phyloP scores from a whole-genome alignment of 169 alveolate genomes.

The Theileria luwenshuni region DNA sequence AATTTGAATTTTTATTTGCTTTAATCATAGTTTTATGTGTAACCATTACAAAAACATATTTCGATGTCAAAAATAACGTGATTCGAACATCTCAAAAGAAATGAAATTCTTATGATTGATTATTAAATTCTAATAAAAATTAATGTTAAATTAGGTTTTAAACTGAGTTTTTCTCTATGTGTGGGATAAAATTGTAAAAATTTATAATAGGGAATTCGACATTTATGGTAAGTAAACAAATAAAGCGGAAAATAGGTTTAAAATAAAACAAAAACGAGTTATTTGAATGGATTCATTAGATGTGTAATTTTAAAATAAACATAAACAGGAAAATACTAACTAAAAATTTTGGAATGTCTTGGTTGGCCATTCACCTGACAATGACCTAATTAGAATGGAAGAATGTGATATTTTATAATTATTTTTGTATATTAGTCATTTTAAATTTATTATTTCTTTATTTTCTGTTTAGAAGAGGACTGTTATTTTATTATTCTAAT shows the following conservation, averaged over 20 bases:
- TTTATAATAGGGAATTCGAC: too few relatives aligned
- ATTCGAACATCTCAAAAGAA: too few relatives aligned
- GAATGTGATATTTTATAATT: neutral
- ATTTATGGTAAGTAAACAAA: too few relatives aligned
- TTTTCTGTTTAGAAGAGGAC: neutral
- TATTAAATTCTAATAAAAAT: neutral
- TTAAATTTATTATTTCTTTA: neutral
- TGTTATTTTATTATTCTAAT: neutral
- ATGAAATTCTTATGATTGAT: too few relatives aligned
- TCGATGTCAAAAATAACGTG: too few relatives aligned
- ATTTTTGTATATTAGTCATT: neutral
- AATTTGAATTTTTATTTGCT: constrained; percentile 5
- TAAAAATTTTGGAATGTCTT: neutral
- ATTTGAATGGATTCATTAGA: too few relatives aligned
- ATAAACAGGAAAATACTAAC: too few relatives aligned
- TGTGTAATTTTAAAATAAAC: neutral
- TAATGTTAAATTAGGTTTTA: too few relatives aligned
- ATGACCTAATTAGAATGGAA: neutral
- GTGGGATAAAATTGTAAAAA: neutral
- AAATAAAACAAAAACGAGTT: too few relatives aligned
- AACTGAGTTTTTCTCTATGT: neutral
- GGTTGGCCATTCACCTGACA: constrained; percentile 12
- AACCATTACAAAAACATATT: too few relatives aligned
- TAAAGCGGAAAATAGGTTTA: too few relatives aligned
- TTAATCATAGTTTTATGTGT: constrained; percentile 11